Percentiles rank a stretch among this genome's conserved stretches.
Evolutionary conservation across 495 filamentous ascomycete species (phyloP).

Genomic region (Penicillium steckii): DNA sequence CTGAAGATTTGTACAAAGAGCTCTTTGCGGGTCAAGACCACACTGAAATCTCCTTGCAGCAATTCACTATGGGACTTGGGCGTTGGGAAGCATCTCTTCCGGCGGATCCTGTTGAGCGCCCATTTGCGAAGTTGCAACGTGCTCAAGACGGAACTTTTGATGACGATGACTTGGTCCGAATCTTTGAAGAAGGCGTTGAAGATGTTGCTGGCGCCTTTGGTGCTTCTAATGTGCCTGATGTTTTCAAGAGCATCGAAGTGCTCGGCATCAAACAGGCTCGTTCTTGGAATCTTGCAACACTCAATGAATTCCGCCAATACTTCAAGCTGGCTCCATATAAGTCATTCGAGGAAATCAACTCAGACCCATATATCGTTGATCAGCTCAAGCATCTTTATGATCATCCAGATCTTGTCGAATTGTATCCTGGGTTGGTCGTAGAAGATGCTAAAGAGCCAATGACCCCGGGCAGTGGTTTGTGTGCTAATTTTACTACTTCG

Average conservation of each 20-base stretch:
- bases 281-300: conserved; percentile 74
- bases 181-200: conserved; percentile 65
- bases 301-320: conserved; percentile 87
- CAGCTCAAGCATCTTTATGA: conserved; percentile 75
- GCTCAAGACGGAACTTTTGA: conserved; percentile 57
- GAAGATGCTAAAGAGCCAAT: conserved; percentile 76
- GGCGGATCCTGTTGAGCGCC: conserved; percentile 60
- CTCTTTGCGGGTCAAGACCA: conserved; percentile 58
- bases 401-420: conserved; percentile 74
- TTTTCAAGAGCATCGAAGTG: conserved; percentile 75
- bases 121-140: conserved; percentile 63
- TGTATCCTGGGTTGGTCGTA: conserved; percentile 79
- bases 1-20: conserved; percentile 59
- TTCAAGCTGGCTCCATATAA: conserved; percentile 73
- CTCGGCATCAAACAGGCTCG: conserved; percentile 84
- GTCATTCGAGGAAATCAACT: conserved; percentile 84
- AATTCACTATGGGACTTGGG: conserved; percentile 59
- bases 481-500: conserved; percentile 79
- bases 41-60: conserved; percentile 45
- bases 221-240: conserved; percentile 68
- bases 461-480: conserved; percentile 76
- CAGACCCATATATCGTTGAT: conserved; percentile 69
- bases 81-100: conserved; percentile 59
- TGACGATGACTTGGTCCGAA: conserved; percentile 68
- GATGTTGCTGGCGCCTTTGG: conserved; percentile 60